Conservation (phyloP, 345 rosid species). For the Camelina sativa region DNA sequence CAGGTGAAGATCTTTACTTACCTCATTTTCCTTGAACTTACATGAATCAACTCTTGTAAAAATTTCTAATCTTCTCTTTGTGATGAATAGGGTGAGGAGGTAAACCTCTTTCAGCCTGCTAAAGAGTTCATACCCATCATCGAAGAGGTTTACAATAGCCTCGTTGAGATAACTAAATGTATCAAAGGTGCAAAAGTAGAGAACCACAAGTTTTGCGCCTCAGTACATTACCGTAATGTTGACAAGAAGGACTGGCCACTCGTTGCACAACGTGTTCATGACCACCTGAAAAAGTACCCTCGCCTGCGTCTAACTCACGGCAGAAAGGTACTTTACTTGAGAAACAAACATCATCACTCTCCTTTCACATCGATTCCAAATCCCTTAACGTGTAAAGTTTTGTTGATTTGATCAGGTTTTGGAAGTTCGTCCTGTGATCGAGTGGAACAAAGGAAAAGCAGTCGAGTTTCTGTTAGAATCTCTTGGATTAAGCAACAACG, state of each 20-base stretch:
- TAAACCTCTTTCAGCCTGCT: constrained; percentile 96
- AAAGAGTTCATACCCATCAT: constrained; percentile 86
- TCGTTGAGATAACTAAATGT: constrained; percentile 68
- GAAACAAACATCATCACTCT: constrained; percentile 50
- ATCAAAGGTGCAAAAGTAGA: constrained; percentile 88
- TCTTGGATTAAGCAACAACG: constrained; percentile 67
- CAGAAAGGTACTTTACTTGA: constrained; percentile 82
- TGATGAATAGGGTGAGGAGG: constrained; percentile 68
- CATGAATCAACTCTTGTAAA: constrained; percentile 1
- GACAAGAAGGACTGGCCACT: constrained; percentile 86
- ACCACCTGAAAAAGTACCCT: constrained; percentile 75
- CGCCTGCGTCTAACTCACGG: constrained; percentile 85
- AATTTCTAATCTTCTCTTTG: neutral
- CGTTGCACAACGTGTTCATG: constrained; percentile 85
- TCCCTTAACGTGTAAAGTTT: neutral
- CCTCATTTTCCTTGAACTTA: neutral
- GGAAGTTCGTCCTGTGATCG: constrained; percentile 93
- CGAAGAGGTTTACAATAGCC: constrained; percentile 86
- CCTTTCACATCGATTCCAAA: neutral
- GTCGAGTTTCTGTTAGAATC: constrained; percentile 90
- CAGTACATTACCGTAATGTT: constrained; percentile 98
- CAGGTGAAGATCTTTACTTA: constrained; percentile 49
- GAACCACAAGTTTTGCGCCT: constrained; percentile 91
- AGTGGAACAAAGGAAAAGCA: constrained; percentile 98
- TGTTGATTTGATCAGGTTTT: constrained; percentile 66